These are phyloP conservation scores for Fusarium hostae DNA, from an alignment of 2,329 filamentous ascomycete species.

Conservation along the genomic window DNA sequence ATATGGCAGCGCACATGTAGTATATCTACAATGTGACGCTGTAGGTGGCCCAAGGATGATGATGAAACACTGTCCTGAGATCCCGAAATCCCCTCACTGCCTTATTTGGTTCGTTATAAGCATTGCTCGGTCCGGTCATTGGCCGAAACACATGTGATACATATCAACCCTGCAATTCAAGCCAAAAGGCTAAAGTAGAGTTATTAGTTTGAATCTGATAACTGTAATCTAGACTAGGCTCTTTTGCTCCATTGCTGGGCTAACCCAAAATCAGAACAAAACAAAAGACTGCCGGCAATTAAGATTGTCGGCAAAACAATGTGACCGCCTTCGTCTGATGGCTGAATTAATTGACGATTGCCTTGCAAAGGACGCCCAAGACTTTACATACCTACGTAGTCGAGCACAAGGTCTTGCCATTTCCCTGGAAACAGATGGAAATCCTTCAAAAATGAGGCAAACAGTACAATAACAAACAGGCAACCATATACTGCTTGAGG, in stretches of 20 bases:
- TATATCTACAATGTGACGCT: constrained; percentile 15
- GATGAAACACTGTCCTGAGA: constrained; percentile 19
- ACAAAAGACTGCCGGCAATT: background rate
- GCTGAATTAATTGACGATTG: background rate
- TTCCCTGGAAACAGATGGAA: background rate
- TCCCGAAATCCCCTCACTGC: constrained; percentile 6
- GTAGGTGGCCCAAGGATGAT: background rate
- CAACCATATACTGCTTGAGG: constrained; percentile 12
- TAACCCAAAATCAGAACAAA: background rate
- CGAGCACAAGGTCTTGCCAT: background rate
- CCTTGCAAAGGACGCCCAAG: background rate
- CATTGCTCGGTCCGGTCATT: constrained; percentile 7
- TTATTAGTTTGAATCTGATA: background rate
- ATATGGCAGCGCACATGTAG: background rate
- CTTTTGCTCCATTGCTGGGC: background rate
- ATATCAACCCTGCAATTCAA: constrained; percentile 7
- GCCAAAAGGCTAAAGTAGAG: background rate
- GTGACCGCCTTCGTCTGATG: background rate
- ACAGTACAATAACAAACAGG: background rate
- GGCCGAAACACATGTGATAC: constrained; percentile 32
- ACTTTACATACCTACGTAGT: background rate
- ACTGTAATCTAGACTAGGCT: background rate
- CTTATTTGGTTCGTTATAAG: background rate
- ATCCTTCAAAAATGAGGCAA: background rate
- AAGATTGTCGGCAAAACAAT: background rate